Evolutionary conservation across 257 asterid species (phyloP).

Genomic region (Leptodermis oblonga): DNA sequence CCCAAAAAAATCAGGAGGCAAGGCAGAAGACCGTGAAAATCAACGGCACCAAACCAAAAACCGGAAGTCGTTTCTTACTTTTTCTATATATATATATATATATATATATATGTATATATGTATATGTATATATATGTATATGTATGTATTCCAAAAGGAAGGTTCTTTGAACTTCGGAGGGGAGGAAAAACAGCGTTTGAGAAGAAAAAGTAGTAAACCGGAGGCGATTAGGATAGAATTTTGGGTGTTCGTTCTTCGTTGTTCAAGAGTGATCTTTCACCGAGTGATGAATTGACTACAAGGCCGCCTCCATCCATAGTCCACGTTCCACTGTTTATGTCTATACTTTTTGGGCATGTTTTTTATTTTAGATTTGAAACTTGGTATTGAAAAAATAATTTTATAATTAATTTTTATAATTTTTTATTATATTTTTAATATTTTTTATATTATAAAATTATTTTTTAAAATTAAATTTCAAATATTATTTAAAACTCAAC

Average conservation of each 20-base stretch:
- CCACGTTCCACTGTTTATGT: too few relatives aligned
- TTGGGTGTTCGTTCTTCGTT: too few relatives aligned
- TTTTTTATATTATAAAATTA: too few relatives aligned
- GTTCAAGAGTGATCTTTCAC: neutral
- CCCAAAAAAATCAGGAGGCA: neutral
- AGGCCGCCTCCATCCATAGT: neutral
- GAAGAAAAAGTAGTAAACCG: neutral
- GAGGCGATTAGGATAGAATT: neutral
- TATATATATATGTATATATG: neutral
- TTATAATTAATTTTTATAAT: too few relatives aligned
- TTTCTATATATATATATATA: neutral
- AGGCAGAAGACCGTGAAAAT: neutral
- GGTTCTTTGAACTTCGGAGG: conserved; percentile 2
- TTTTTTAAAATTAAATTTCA: too few relatives aligned
- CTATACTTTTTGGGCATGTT: too few relatives aligned
- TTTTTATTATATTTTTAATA: too few relatives aligned
- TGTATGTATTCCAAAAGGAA: neutral
- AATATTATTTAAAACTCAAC: too few relatives aligned
- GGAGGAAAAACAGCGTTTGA: neutral
- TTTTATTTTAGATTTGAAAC: too few relatives aligned
- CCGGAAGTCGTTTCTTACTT: neutral
- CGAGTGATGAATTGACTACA: conserved; percentile 3
- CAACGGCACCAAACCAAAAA: neutral
- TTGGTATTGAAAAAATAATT: too few relatives aligned
- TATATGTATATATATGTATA: neutral